A percentile compares a stretch with the other conserved stretches of the same genome.
These are phyloP conservation scores for Paecilomyces fulvus DNA, from an alignment of 2,329 filamentous ascomycete genomes.

Conservation along the genomic window DNA sequence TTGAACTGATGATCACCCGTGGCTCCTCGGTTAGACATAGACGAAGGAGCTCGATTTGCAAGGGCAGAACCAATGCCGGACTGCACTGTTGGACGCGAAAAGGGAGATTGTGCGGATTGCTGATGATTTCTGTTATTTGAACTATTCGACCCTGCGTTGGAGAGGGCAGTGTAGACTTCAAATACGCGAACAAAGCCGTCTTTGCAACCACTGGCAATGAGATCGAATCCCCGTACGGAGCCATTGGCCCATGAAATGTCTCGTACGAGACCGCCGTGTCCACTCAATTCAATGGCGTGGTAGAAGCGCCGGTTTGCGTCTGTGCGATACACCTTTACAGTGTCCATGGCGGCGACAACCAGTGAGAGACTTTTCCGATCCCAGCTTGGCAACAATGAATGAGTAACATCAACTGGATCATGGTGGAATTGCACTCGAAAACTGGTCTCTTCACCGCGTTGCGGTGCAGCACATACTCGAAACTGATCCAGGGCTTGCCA, in stretches of 20 bases:
- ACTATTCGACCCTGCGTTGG: constrained; percentile 18
- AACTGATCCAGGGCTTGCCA: constrained; percentile 71
- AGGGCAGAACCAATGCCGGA: constrained; percentile 36
- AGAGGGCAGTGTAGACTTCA: constrained; percentile 42
- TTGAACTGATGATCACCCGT: constrained; percentile 31
- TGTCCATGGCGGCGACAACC: constrained; percentile 77
- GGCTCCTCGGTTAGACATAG: constrained; percentile 23
- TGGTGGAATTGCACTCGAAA: constrained; percentile 86
- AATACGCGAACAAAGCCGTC: constrained; percentile 89
- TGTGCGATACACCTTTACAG: constrained; percentile 75
- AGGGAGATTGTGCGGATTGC: constrained; percentile 18
- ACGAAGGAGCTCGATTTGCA: constrained; percentile 24
- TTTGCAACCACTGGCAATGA: constrained; percentile 85
- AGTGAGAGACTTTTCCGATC: constrained; percentile 69
- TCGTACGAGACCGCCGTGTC: constrained; percentile 68
- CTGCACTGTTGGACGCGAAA: constrained; percentile 25
- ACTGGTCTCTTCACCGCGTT: constrained; percentile 73
- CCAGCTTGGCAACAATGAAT: constrained; percentile 70
- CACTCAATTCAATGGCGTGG: constrained; percentile 65
- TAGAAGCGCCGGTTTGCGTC: constrained; percentile 71
- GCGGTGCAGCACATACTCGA: constrained; percentile 60
- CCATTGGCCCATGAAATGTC: constrained; percentile 91
- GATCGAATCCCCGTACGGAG: constrained; percentile 80
- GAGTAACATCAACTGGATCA: constrained; percentile 64
- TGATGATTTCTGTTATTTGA: constrained; percentile 19